phyloP scores from a whole-genome alignment of 495 filamentous ascomycete species.

The Glutinoglossum americanum region DNA sequence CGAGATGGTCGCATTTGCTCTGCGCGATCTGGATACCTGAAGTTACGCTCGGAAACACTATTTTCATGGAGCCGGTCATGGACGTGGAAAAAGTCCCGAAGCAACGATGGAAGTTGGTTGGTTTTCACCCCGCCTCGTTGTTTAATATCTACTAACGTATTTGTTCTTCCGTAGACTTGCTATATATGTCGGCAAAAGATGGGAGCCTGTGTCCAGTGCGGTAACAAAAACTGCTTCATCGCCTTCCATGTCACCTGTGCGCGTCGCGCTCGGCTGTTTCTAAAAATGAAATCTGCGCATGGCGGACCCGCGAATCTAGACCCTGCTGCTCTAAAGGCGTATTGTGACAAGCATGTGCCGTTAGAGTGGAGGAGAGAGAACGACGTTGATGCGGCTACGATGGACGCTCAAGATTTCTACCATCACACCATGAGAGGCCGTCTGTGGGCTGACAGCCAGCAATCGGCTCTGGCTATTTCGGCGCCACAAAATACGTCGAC shows the following conservation, averaged over 20 bases:
- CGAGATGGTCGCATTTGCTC: conserved; percentile 88
- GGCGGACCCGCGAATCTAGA: conserved; percentile 63
- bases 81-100: conserved; percentile 94
- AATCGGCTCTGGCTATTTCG: conserved; percentile 58
- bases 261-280: conserved; percentile 61
- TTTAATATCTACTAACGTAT: background rate
- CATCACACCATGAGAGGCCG: conserved; percentile 63
- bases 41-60: conserved; percentile 82
- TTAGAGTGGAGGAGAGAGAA: conserved; percentile 75
- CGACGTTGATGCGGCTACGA: conserved; percentile 42
- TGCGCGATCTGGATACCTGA: conserved; percentile 99
- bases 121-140: background rate
- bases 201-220: conserved; percentile 96
- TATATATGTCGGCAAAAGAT: conserved; percentile 96
- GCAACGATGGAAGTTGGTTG: conserved; percentile 64
- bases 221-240: conserved; percentile 88
- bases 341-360: conserved; percentile 91
- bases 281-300: conserved; percentile 91
- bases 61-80: conserved; percentile 94
- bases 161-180: conserved; percentile 30
- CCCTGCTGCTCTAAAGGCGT: conserved; percentile 75
- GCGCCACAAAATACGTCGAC: conserved; percentile 38
- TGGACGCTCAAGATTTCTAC: conserved; percentile 62
- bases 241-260: conserved; percentile 99
- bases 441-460: conserved; percentile 80